A percentile compares a stretch with the other conserved stretches of the same genome.
These are phyloP conservation scores for Penicillium diatomitis DNA, from an alignment of 495 filamentous ascomycete genomes.

Conservation along the genomic window DNA sequence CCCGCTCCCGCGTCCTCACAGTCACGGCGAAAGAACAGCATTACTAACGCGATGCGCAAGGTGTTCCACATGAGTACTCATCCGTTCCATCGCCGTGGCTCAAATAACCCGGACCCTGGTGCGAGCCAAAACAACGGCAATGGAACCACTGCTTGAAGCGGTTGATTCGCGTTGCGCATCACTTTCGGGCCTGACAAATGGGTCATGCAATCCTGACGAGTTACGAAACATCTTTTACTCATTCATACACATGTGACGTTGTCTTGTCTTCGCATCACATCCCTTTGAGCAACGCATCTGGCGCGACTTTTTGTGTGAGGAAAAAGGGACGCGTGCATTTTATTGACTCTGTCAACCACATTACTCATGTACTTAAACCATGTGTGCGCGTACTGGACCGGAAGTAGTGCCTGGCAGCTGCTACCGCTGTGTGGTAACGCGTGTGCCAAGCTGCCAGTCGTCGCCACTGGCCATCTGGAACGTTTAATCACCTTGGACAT, in stretches of 20 bases:
- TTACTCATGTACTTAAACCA: constrained; percentile 3
- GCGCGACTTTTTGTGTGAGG: neutral
- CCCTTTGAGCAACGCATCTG: constrained; percentile 2
- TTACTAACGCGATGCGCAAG: constrained; percentile 37
- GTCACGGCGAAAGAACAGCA: constrained; percentile 26
- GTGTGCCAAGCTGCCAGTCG: no score
- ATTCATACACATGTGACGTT: neutral
- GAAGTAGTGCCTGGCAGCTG: no score
- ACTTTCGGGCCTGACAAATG: neutral
- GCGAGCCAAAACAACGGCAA: constrained; percentile 1
- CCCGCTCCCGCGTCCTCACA: constrained; percentile 10
- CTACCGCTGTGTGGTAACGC: no score
- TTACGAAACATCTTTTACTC: neutral
- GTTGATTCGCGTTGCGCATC: neutral
- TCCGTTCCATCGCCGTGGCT: constrained; percentile 34
- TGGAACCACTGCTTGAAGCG: constrained; percentile 5
- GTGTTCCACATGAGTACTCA: constrained; percentile 34
- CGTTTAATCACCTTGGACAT: no score
- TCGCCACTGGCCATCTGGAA: no score
- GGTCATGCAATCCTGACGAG: neutral
- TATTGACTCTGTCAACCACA: neutral
- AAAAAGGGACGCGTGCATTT: neutral
- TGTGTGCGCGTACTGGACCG: neutral
- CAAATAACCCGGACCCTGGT: constrained; percentile 21
- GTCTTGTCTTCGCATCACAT: neutral